A percentile compares a stretch with the other conserved stretches of the same genome.
phyloP scores from a whole-genome alignment of 768 basidiomycete species.

The Termitomyces sp. region DNA sequence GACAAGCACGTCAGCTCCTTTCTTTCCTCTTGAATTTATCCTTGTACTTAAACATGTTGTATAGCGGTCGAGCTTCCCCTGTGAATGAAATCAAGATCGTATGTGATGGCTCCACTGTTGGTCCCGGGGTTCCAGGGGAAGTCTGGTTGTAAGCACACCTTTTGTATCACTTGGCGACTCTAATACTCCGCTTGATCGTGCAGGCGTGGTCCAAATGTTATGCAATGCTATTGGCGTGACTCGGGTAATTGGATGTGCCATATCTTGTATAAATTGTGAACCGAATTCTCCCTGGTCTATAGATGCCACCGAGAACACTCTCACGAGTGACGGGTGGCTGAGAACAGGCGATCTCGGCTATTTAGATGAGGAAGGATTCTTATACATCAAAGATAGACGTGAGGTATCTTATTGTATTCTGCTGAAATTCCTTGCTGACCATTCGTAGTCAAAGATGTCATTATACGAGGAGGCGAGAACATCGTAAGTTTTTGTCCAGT shows the following conservation, averaged over 20 bases:
- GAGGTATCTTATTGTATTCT: slow-evolving; percentile 11
- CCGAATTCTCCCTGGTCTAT: not conserved
- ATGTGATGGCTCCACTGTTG: slow-evolving; percentile 26
- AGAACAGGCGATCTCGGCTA: slow-evolving; percentile 49
- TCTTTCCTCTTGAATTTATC: not conserved
- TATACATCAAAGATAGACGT: slow-evolving; percentile 53
- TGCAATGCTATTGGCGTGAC: slow-evolving; percentile 60
- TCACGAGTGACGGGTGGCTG: slow-evolving; percentile 56
- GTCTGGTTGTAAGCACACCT: slow-evolving; percentile 39
- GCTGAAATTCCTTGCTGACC: not conserved
- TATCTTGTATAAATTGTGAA: not conserved
- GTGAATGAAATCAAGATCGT: slow-evolving; percentile 54
- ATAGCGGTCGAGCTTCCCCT: slow-evolving; percentile 51
- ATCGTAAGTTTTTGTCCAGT: slow-evolving; percentile 30
- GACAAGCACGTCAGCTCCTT: slow-evolving; percentile 37
- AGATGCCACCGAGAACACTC: slow-evolving; percentile 38
- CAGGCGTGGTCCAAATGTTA: slow-evolving; percentile 56
- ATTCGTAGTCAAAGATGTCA: slow-evolving; percentile 51
- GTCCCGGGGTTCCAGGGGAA: slow-evolving; percentile 36
- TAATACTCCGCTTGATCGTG: not conserved
- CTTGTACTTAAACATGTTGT: not conserved
- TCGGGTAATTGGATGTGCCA: slow-evolving; percentile 24
- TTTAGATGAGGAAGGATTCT: slow-evolving; percentile 50
- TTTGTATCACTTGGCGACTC: not conserved
- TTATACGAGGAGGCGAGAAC: slow-evolving; percentile 61